Conservation (phyloP, 2,329 filamentous ascomycete genomes). For the Pseudopithomyces maydicus region DNA sequence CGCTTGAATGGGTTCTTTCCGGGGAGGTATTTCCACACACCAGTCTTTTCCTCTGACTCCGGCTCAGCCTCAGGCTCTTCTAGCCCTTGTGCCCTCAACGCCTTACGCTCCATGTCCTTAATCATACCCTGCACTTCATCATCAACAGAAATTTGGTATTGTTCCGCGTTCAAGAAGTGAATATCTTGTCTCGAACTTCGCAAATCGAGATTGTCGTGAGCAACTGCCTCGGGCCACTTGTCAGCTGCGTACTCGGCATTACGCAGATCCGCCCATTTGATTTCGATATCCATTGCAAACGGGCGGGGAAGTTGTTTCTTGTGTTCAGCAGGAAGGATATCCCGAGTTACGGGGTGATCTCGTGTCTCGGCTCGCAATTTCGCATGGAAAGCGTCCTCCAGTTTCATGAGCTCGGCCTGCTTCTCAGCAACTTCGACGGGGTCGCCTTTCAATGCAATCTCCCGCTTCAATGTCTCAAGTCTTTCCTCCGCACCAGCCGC, state of each 20-base stretch:
- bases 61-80: conserved; percentile 1
- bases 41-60: conserved; percentile 20
- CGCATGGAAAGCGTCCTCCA: conserved; percentile 31
- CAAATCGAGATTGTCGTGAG: conserved; percentile 25
- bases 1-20: conserved; percentile 25
- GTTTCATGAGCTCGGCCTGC: conserved; percentile 17
- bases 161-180: conserved; percentile 22
- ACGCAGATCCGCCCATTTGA: conserved; percentile 41
- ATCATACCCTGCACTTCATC: conserved; percentile 25
- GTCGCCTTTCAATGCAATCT: conserved; percentile 19
- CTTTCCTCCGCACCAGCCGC: conserved; percentile 24
- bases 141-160: conserved; percentile 22
- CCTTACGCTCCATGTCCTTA: conserved; percentile 11
- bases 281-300: conserved; percentile 31
- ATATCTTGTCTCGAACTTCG: conserved; percentile 17
- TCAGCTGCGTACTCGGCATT: conserved; percentile 36
- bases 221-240: conserved; percentile 27
- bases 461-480: conserved; percentile 18
- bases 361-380: conserved; percentile 19
- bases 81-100: conserved; percentile 6
- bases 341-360: conserved; percentile 29
- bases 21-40: conserved; percentile 19
- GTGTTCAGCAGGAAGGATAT: conserved; percentile 26
- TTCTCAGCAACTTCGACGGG: conserved; percentile 14
- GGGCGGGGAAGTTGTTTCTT: conserved; percentile 23